Evolutionary conservation across 805 yeast genomes (phyloP).

Genomic region (Lipomyces mesembrius): DNA sequence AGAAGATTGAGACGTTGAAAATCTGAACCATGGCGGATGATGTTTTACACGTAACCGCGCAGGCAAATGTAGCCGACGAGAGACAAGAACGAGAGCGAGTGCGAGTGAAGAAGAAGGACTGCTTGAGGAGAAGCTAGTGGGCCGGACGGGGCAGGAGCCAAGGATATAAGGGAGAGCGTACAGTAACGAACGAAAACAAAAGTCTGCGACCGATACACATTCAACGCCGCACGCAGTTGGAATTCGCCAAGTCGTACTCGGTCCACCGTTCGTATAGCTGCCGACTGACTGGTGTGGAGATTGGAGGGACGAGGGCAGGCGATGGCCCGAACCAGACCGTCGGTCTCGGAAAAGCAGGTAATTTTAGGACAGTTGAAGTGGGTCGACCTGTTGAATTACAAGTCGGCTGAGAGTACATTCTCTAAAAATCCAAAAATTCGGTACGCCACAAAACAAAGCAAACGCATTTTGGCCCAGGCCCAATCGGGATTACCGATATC

Average conservation of each 20-base stretch:
- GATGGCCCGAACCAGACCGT: neutral
- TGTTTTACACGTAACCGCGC: constrained; percentile 8
- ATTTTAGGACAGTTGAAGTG: too few relatives aligned
- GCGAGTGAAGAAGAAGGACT: neutral
- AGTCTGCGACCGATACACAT: neutral
- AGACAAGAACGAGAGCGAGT: neutral
- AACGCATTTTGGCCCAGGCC: too few relatives aligned
- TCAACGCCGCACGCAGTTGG: neutral
- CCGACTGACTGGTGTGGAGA: neutral
- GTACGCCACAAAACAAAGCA: too few relatives aligned
- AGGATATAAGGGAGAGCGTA: neutral
- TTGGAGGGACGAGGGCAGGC: neutral
- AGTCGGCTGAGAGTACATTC: too few relatives aligned
- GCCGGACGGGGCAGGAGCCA: neutral
- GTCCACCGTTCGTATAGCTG: neutral
- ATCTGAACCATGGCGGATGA: constrained; percentile 55
- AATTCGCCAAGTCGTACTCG: neutral
- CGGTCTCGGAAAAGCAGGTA: too few relatives aligned
- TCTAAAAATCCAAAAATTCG: too few relatives aligned
- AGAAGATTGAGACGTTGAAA: constrained; percentile 52
- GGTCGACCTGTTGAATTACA: too few relatives aligned
- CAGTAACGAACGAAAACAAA: neutral
- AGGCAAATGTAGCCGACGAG: neutral
- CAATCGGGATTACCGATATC: too few relatives aligned
- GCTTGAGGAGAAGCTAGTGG: neutral